Evolutionary conservation across 2,329 filamentous ascomycete species (phyloP).

Genomic region (Penicillium paneum): DNA sequence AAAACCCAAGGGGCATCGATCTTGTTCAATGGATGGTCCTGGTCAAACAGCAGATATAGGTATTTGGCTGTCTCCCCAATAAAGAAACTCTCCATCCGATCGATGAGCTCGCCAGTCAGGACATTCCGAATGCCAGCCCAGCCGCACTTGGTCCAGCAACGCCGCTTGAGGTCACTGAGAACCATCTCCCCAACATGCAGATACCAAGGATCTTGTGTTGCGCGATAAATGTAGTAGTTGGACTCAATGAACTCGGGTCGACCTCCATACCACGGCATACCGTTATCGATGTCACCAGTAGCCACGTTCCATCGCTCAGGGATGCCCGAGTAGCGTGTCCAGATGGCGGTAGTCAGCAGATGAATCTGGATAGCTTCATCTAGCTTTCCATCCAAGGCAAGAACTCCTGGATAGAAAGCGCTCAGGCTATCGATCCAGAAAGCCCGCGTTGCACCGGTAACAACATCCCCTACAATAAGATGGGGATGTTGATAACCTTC

Average conservation of each 20-base stretch:
- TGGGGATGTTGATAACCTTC: slow-evolving; percentile 76
- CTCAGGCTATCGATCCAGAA: slow-evolving; percentile 96
- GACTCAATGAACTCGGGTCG: slow-evolving; percentile 96
- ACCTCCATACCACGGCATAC: slow-evolving; percentile 91
- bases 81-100: slow-evolving; percentile 99
- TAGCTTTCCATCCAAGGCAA: slow-evolving; percentile 81
- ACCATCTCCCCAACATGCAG: slow-evolving; percentile 95
- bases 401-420: slow-evolving; percentile 88
- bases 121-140: slow-evolving; percentile 90
- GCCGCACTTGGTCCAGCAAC: slow-evolving; percentile 87
- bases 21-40: slow-evolving; percentile 79
- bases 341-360: slow-evolving; percentile 84
- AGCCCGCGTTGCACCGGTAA: slow-evolving; percentile 80
- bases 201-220: slow-evolving; percentile 94
- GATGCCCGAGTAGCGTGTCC: slow-evolving; percentile 90
- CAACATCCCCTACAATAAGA: slow-evolving; percentile 84
- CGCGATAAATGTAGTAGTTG: slow-evolving; percentile 91
- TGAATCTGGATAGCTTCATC: slow-evolving; percentile 90
- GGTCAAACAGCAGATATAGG: slow-evolving; percentile 84
- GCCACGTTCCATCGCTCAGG: slow-evolving; percentile 91
- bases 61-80: slow-evolving; percentile 96
- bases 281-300: slow-evolving; percentile 78
- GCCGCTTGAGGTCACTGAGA: slow-evolving; percentile 76
- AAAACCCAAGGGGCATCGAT: slow-evolving; percentile 88
- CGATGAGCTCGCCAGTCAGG: slow-evolving; percentile 75